Evolutionary conservation across 2,329 filamentous ascomycete species (phyloP).

Genomic region (Sporothrix euskadiensis): DNA sequence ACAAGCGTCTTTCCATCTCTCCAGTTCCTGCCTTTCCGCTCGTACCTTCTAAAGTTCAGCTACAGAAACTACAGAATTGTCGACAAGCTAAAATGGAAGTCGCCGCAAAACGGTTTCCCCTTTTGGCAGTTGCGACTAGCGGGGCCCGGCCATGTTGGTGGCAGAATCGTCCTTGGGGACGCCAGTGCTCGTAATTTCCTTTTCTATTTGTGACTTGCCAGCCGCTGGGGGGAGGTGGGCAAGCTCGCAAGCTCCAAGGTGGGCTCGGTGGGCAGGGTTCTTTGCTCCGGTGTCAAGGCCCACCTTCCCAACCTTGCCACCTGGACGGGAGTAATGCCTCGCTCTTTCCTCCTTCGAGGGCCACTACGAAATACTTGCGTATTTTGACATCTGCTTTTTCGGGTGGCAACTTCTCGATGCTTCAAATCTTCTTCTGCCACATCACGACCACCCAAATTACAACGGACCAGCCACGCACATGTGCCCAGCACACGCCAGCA

Average conservation of each 20-base stretch:
- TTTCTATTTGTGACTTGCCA: constrained; percentile 8
- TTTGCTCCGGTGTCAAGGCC: constrained; percentile 16
- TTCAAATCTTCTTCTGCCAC: neutral
- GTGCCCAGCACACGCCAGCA: neutral
- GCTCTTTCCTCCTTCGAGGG: neutral
- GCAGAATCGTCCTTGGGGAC: neutral
- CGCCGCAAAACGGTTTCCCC: constrained; percentile 17
- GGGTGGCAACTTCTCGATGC: neutral
- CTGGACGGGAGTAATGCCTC: neutral
- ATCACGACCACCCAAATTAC: constrained; percentile 2
- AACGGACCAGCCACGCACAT: neutral
- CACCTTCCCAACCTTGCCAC: constrained; percentile 23
- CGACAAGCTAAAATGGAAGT: neutral
- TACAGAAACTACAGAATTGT: neutral
- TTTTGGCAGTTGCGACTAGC: constrained; percentile 18
- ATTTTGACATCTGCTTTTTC: neutral
- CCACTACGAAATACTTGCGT: neutral
- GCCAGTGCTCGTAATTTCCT: constrained; percentile 21
- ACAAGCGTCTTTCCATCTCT: neutral
- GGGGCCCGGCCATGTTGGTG: neutral
- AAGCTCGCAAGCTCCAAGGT: neutral
- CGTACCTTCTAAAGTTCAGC: neutral
- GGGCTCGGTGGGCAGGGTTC: neutral
- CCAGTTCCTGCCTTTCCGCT: neutral
- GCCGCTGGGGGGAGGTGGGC: neutral